Evolutionary conservation across 2,329 filamentous ascomycete genomes (phyloP).

Genomic region (Ascochyta pisi): DNA sequence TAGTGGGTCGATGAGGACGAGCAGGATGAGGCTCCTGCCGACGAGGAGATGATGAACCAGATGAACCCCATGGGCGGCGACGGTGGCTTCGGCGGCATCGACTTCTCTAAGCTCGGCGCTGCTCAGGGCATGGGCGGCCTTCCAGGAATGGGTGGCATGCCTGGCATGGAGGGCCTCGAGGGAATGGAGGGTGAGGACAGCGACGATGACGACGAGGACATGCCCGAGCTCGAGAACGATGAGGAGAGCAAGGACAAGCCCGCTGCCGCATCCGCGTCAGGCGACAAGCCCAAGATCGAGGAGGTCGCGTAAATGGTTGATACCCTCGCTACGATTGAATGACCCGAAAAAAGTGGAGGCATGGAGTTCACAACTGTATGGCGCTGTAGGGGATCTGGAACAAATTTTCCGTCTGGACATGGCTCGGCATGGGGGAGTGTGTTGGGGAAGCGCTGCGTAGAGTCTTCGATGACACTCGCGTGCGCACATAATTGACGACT

Average conservation of each 20-base stretch:
- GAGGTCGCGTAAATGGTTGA: constrained; percentile 47
- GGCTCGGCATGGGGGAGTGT: constrained; percentile 2
- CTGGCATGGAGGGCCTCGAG: constrained; percentile 32
- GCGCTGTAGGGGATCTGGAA: constrained; percentile 7
- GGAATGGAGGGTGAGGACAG: constrained; percentile 48
- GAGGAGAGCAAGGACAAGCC: constrained; percentile 40
- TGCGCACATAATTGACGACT: constrained; percentile 15
- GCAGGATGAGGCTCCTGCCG: constrained; percentile 88
- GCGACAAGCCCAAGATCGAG: constrained; percentile 55
- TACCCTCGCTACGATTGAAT: constrained; percentile 22
- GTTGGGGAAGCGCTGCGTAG: constrained; percentile 9
- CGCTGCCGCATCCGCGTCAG: constrained; percentile 33
- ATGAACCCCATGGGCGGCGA: constrained; percentile 63
- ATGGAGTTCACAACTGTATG: constrained; percentile 9
- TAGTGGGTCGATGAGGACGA: constrained; percentile 98
- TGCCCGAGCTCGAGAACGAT: constrained; percentile 71
- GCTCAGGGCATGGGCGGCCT: constrained; percentile 46
- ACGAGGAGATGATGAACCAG: constrained; percentile 73
- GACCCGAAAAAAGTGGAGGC: constrained; percentile 10
- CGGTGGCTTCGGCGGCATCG: constrained; percentile 83
- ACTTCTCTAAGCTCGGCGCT: constrained; percentile 84
- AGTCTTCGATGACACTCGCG: constrained; percentile 1
- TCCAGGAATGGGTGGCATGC: constrained; percentile 34
- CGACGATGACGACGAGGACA: constrained; percentile 70
- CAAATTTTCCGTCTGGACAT: constrained; percentile 1